Conservation (phyloP, 768 basidiomycete genomes). For the Macrolepiota albuminosa region DNA sequence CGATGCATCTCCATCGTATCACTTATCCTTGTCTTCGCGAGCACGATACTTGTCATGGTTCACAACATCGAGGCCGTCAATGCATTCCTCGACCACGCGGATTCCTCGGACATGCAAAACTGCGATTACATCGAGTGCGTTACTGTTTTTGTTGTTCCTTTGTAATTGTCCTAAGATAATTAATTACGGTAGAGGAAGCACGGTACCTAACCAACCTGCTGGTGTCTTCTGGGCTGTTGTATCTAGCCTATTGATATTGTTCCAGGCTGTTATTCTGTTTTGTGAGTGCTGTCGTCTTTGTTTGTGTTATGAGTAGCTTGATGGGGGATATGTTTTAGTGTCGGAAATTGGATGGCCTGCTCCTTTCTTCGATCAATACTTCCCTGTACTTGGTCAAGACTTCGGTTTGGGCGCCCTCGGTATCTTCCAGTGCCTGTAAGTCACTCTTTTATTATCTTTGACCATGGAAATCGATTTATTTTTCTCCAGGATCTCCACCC, state of each 20-base stretch:
- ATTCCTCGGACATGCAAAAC: slow-evolving; percentile 36
- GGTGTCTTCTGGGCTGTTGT: slow-evolving; percentile 91
- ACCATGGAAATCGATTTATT: background rate
- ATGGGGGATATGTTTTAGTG: slow-evolving; percentile 26
- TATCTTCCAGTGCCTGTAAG: slow-evolving; percentile 80
- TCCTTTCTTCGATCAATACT: slow-evolving; percentile 78
- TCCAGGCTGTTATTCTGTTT: slow-evolving; percentile 73
- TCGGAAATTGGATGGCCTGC: slow-evolving; percentile 79
- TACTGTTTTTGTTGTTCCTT: background rate
- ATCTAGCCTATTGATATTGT: slow-evolving; percentile 79
- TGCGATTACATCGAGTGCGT: slow-evolving; percentile 81
- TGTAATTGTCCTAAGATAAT: background rate
- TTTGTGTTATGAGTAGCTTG: background rate
- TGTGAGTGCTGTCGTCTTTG: slow-evolving; percentile 29
- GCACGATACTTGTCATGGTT: slow-evolving; percentile 68
- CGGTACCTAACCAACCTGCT: slow-evolving; percentile 91
- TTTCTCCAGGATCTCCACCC: slow-evolving; percentile 51
- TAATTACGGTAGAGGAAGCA: slow-evolving; percentile 47
- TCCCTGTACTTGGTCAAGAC: slow-evolving; percentile 82
- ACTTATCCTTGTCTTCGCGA: slow-evolving; percentile 77
- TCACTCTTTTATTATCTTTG: slow-evolving; percentile 6
- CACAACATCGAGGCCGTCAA: slow-evolving; percentile 77
- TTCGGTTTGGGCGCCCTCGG: slow-evolving; percentile 89
- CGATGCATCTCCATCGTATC: slow-evolving; percentile 74
- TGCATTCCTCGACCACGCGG: slow-evolving; percentile 43